Evolutionary conservation across 176 grass and related monocot species (phyloP).

Genomic region (Raddia distichophylla): DNA sequence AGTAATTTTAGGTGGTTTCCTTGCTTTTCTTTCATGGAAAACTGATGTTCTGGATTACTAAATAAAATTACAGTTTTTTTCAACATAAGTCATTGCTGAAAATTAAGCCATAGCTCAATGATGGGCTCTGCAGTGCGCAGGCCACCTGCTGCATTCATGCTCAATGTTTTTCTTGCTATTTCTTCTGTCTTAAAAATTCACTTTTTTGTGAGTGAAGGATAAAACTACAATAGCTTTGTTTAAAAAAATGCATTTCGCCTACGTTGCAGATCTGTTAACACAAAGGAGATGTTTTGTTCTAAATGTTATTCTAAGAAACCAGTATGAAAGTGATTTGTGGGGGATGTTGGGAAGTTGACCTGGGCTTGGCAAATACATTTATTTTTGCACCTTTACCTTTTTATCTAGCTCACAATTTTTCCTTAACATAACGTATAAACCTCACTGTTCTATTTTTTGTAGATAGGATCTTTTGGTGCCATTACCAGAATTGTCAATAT

Average conservation of each 20-base stretch:
- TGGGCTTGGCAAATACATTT: background rate
- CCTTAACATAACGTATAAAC: background rate
- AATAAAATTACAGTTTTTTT: background rate
- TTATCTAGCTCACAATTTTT: conserved; percentile 9
- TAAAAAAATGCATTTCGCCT: background rate
- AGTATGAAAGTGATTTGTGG: conserved; percentile 23
- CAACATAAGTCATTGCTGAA: too few relatives aligned
- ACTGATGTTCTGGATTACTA: background rate
- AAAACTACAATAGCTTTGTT: background rate
- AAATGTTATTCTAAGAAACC: background rate
- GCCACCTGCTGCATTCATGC: too few relatives aligned
- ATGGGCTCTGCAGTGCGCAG: too few relatives aligned
- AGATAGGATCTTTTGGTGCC: conserved; percentile 98
- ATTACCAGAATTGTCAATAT: conserved; percentile 94
- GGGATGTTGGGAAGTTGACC: background rate
- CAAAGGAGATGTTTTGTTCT: background rate
- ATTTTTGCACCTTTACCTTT: conserved; percentile 4
- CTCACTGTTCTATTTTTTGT: conserved; percentile 34
- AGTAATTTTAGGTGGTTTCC: background rate
- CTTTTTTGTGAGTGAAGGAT: background rate
- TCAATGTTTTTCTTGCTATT: too few relatives aligned
- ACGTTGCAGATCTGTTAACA: background rate
- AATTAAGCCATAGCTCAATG: too few relatives aligned
- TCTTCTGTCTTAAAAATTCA: too few relatives aligned
- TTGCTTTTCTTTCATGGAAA: conserved; percentile 10